These are phyloP conservation scores for Vitis hybrid DNA, from an alignment of 177 flowering plant species.

Conservation along the genomic window DNA sequence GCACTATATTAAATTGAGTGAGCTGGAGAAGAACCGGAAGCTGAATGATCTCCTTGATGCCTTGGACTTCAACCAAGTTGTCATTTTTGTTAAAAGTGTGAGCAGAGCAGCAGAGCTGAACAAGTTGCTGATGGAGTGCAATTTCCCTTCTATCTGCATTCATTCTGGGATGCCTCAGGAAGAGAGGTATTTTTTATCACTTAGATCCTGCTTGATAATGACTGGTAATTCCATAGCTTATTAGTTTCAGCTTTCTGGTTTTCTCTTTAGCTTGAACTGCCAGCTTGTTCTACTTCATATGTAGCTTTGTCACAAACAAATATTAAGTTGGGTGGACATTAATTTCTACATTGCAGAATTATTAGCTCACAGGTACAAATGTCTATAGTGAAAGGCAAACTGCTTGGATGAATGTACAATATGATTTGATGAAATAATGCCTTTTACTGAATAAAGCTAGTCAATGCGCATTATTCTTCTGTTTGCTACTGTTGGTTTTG, in stretches of 20 bases:
- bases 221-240: too few species aligned
- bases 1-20: constrained; percentile 98
- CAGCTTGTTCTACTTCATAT: too few species aligned
- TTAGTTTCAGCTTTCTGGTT: background rate
- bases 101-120: constrained; percentile 91
- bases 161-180: constrained; percentile 90
- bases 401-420: too few species aligned
- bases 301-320: too few species aligned
- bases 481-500: too few species aligned
- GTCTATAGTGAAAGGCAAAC: too few species aligned
- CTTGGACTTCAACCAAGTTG: constrained; percentile 96
- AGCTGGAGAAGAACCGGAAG: constrained; percentile 89
- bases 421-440: too few species aligned
- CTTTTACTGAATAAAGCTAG: too few species aligned
- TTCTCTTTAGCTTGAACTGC: constrained; percentile 9
- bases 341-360: too few species aligned
- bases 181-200: constrained; percentile 50
- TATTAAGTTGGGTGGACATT: too few species aligned
- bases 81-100: constrained; percentile 93
- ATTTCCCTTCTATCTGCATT: constrained; percentile 82
- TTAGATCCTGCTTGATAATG: background rate
- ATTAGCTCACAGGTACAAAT: too few species aligned
- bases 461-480: too few species aligned
- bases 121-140: constrained; percentile 88
- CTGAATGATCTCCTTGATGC: constrained; percentile 96